Percentiles rank a stretch among this genome's conserved stretches.
phyloP scores from a whole-genome alignment of 108 stramenopile genomes.

The Parmales sp. region DNA sequence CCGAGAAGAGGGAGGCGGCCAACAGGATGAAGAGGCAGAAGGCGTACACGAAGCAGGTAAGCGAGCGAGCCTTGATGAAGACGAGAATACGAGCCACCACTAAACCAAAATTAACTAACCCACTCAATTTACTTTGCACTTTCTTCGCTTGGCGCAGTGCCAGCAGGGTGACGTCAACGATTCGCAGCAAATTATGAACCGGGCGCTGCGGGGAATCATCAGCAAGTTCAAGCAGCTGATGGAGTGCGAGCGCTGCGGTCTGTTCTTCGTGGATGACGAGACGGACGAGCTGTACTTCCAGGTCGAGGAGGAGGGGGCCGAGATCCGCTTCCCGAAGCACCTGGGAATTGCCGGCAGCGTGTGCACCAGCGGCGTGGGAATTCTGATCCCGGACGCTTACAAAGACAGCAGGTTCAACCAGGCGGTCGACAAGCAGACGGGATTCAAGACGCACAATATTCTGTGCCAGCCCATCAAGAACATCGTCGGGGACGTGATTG shows the following conservation, averaged over 20 bases:
- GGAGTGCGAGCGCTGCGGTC: conserved; percentile 7
- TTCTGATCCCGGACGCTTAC: conserved; percentile 51
- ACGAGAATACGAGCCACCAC: no score
- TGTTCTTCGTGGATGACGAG: conserved; percentile 8
- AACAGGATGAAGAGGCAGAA: no score
- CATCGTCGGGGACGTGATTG: conserved; percentile 33
- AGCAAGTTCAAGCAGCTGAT: conserved; percentile 5
- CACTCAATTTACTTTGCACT: no score
- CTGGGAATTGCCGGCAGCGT: not conserved
- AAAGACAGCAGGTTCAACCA: conserved; percentile 46
- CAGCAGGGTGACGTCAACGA: not conserved
- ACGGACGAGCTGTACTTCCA: conserved; percentile 10
- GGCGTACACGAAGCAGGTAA: no score
- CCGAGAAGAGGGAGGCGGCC: not conserved
- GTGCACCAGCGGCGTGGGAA: conserved; percentile 12
- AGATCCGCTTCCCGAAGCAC: not conserved
- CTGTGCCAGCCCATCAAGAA: conserved; percentile 44
- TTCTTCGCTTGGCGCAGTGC: not conserved
- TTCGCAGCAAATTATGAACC: not conserved
- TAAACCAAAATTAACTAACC: no score
- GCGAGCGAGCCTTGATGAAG: no score
- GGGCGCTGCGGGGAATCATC: not conserved
- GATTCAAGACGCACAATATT: conserved; percentile 47
- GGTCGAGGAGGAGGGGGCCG: not conserved
- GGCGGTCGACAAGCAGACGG: conserved; percentile 47